These are phyloP conservation scores for Cicer bijugum DNA, from an alignment of 306 rosid genomes.

Conservation along the genomic window DNA sequence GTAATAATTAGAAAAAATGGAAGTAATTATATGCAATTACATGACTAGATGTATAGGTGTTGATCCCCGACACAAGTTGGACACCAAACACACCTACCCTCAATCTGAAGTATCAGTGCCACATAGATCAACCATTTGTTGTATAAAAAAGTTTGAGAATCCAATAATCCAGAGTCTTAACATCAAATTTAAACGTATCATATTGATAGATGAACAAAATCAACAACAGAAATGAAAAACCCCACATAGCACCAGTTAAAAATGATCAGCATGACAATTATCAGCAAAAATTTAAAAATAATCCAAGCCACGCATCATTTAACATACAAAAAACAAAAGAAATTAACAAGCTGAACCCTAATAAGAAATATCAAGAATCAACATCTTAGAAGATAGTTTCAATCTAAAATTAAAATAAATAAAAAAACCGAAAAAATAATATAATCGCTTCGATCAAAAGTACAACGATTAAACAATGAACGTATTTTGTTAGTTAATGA, in stretches of 20 bases:
- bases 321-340: background rate
- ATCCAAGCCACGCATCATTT: background rate
- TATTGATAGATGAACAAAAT: background rate
- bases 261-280: background rate
- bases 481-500: too few relatives aligned
- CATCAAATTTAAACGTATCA: slow-evolving; percentile 8
- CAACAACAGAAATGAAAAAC: slow-evolving; percentile 21
- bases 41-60: too few relatives aligned
- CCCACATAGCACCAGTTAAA: background rate
- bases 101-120: too few relatives aligned
- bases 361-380: background rate
- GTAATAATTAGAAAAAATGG: too few relatives aligned
- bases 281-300: background rate
- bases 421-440: background rate
- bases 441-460: background rate
- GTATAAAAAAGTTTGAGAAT: background rate
- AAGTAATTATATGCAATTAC: too few relatives aligned
- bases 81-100: too few relatives aligned
- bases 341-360: background rate
- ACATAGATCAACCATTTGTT: too few relatives aligned
- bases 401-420: background rate
- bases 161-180: background rate
- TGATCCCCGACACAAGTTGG: too few relatives aligned
- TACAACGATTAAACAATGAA: background rate
- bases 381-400: background rate